Evolutionary conservation across 2,329 filamentous ascomycete genomes (phyloP), one percentile per base, ranked within the genome.

Genomic region (Xylaria arbuscula): DNA sequence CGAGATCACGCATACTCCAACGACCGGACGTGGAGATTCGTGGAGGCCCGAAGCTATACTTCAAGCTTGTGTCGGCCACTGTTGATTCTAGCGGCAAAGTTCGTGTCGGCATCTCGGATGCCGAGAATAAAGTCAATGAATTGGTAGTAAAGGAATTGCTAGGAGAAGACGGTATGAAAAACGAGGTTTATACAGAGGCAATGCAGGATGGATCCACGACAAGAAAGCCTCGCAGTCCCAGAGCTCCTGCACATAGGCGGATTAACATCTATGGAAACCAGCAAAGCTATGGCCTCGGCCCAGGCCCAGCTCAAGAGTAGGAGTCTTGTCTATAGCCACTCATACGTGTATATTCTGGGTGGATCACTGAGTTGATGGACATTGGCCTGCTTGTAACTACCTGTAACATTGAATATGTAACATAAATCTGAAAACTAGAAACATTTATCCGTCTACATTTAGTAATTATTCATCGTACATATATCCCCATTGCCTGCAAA

Each of bases 21-120:
- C 75, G 79, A 36, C 79, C 88, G 47, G 85, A 89, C 68, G 83
- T 84, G 3, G 77, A 78, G 9, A 80, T 83, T 2, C 73, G 72
- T 36, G 88, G 88, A 65, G 88, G 88, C 42, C 79, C 83, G 69
- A 90, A 89, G 81, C 72, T 85, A 7, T 88, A 83, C 74, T 81
- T 87, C 47, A 81, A 83, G 85, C 84, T 42, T 80, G 76, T 68
- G 75, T 87, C 60, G 81, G 87, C 77, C 79, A 85, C 4, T 62
- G 74, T 90, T 58, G 83, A 87, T 74, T 82, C 86, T 1, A 80
- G 78, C 57, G 88, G 88, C 19, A 84, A 79, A 71, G 77, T 89
- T 13, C 72, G 81, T 7, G 68, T 89, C 48, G 76, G 76, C 19
- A 76, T 87, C n/a, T 75, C 74, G 17, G 83, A 84, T 56, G 77